Evolutionary conservation across 176 grass and related monocot species (phyloP).

Genomic region (Dendrocalamus sinicus): DNA sequence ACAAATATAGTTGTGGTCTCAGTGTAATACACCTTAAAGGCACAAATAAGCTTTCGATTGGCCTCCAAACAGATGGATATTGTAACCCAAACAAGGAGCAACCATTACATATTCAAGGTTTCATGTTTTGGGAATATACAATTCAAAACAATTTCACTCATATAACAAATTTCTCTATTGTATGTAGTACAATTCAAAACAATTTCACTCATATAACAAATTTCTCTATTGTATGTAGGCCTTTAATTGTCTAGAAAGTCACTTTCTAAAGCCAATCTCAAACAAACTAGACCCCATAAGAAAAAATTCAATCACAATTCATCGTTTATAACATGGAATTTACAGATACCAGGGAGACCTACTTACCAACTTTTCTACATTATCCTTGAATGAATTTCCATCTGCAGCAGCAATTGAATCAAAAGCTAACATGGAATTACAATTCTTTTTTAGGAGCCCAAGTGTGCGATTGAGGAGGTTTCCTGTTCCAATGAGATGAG

Average conservation of each 20-base stretch:
- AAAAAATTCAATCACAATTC: constrained; percentile 23
- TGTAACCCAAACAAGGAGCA: constrained; percentile 25
- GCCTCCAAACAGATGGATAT: constrained; percentile 12
- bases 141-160: background rate
- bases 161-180: background rate
- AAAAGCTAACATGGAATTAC: constrained; percentile 73
- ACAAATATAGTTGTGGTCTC: background rate
- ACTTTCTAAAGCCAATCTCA: constrained; percentile 18
- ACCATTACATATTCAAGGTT: background rate
- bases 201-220: background rate
- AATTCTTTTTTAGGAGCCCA: constrained; percentile 94
- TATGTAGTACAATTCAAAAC: constrained; percentile 15
- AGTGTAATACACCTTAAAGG: background rate
- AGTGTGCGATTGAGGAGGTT: constrained; percentile 97
- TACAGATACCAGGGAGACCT: constrained; percentile 15
- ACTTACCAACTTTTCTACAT: constrained; percentile 79
- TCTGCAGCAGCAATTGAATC: constrained; percentile 75
- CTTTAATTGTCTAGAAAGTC: constrained; percentile 22
- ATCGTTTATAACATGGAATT: constrained; percentile 37
- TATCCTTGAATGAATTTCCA: constrained; percentile 67
- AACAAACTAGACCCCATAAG: background rate
- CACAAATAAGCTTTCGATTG: background rate
- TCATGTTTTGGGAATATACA: constrained; percentile 1
- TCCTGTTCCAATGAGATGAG: constrained; percentile 52
- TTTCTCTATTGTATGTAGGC: constrained; percentile 17